Percentiles rank a stretch among this genome's conserved stretches.
These are phyloP conservation scores for Peribolospora kevripleyi DNA, from an alignment of 768 basidiomycete genomes.

Conservation along the genomic window DNA sequence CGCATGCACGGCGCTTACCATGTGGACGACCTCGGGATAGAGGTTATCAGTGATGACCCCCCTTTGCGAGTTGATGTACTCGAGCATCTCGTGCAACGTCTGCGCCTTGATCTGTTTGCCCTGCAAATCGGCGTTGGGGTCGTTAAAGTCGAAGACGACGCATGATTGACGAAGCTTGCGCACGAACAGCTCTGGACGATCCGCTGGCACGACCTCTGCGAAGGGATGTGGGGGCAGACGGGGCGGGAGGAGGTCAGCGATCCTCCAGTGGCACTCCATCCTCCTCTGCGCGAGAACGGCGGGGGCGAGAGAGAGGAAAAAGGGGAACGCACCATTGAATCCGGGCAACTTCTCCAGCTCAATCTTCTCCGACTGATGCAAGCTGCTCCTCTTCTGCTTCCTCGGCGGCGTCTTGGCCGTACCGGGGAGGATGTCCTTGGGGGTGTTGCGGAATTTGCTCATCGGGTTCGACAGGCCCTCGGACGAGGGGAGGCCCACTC, in stretches of 20 bases:
- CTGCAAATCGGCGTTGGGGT: conserved; percentile 78
- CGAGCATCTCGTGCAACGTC: conserved; percentile 91
- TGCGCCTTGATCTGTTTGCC: conserved; percentile 98
- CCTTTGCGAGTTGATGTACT: conserved; percentile 90
- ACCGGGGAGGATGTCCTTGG: conserved; percentile 91
- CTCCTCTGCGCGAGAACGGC: neutral
- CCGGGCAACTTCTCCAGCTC: conserved; percentile 84
- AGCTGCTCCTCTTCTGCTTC: conserved; percentile 90
- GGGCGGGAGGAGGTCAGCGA: too few relatives aligned
- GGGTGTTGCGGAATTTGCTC: conserved; percentile 26
- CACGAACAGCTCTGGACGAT: conserved; percentile 74
- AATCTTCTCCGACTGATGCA: conserved; percentile 84
- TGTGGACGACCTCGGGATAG: conserved; percentile 97
- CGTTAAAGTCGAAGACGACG: conserved; percentile 96
- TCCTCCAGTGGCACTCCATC: too few relatives aligned
- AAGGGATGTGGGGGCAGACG: too few relatives aligned
- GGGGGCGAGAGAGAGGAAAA: neutral
- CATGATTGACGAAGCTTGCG: conserved; percentile 89
- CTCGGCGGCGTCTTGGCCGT: conserved; percentile 75
- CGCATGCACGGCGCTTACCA: conserved; percentile 34
- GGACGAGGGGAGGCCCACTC: neutral
- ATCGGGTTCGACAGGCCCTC: neutral
- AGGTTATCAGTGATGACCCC: conserved; percentile 86
- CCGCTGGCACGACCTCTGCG: conserved; percentile 63
- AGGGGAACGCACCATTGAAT: conserved; percentile 42